phyloP scores from a whole-genome alignment of 768 basidiomycete genomes.

The Leucosporidium yakuticum region DNA sequence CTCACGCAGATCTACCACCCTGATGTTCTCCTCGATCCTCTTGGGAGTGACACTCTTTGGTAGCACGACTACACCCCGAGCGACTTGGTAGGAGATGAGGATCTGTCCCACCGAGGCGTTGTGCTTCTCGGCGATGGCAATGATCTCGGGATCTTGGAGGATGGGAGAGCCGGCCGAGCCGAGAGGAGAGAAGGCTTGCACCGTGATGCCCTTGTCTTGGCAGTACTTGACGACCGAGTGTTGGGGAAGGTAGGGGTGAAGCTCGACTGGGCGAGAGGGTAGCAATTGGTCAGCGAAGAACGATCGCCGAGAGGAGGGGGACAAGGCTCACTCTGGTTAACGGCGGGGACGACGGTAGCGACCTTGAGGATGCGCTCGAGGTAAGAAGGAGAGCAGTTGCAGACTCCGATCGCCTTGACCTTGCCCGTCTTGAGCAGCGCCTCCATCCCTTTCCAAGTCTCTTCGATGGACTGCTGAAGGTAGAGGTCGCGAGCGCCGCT shows the following conservation, averaged over 20 bases:
- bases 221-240: slow-evolving; percentile 55
- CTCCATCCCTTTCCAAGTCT: slow-evolving; percentile 57
- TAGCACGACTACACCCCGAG: slow-evolving; percentile 62
- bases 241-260: slow-evolving; percentile 67
- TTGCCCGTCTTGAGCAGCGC: slow-evolving; percentile 53
- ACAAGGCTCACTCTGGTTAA: slow-evolving; percentile 58
- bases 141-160: slow-evolving; percentile 56
- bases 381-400: slow-evolving; percentile 55
- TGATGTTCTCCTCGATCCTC: neutral
- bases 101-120: slow-evolving; percentile 56
- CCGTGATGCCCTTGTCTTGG: slow-evolving; percentile 55
- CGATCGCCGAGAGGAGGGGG: slow-evolving; percentile 47
- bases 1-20: too few species aligned
- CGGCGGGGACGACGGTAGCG: slow-evolving; percentile 54
- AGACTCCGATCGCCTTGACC: slow-evolving; percentile 65
- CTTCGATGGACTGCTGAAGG: slow-evolving; percentile 52
- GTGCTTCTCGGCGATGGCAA: slow-evolving; percentile 59
- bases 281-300: slow-evolving; percentile 6
- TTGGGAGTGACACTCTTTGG: slow-evolving; percentile 65
- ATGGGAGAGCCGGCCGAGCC: slow-evolving; percentile 48
- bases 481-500: too few species aligned
- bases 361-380: slow-evolving; percentile 58
- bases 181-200: slow-evolving; percentile 73
- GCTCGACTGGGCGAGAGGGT: slow-evolving; percentile 44
- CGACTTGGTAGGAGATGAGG: slow-evolving; percentile 64